Evolutionary conservation across 2,329 filamentous ascomycete genomes (phyloP).

Genomic region (Aspergillus versicolor): DNA sequence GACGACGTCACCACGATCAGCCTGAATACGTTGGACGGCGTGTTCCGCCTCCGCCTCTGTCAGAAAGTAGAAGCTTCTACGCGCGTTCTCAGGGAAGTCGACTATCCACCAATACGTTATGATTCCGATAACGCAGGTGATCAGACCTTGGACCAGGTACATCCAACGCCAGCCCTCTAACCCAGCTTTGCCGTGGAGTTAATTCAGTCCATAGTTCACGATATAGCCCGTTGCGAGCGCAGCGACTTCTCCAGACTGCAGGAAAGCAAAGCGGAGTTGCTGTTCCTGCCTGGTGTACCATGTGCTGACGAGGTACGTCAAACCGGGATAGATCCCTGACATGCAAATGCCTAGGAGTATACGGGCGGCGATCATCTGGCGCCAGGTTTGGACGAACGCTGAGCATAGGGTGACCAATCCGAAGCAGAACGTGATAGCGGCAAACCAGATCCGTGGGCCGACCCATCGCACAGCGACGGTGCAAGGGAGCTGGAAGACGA

Average conservation of each 20-base stretch:
- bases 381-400: slow-evolving; percentile 66
- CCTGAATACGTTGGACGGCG: slow-evolving; percentile 58
- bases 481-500: slow-evolving; percentile 67
- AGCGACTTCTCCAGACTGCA: slow-evolving; percentile 64
- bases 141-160: slow-evolving; percentile 65
- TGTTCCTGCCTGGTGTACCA: slow-evolving; percentile 67
- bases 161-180: slow-evolving; percentile 68
- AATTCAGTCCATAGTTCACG: slow-evolving; percentile 68
- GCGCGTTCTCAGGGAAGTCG: slow-evolving; percentile 64
- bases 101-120: slow-evolving; percentile 69
- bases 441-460: slow-evolving; percentile 64
- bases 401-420: slow-evolving; percentile 67
- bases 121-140: slow-evolving; percentile 59
- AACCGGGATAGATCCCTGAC: slow-evolving; percentile 47
- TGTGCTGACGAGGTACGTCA: slow-evolving; percentile 50
- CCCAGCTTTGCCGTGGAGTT: slow-evolving; percentile 56
- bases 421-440: slow-evolving; percentile 59
- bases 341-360: slow-evolving; percentile 66
- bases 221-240: slow-evolving; percentile 66
- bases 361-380: slow-evolving; percentile 67
- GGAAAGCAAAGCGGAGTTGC: slow-evolving; percentile 64
- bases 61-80: slow-evolving; percentile 59
- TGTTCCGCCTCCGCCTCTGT: slow-evolving; percentile 56
- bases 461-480: slow-evolving; percentile 65
- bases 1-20: slow-evolving; percentile 60